These are phyloP conservation scores for Aspergillus coremiiformis DNA, from an alignment of 495 filamentous ascomycete genomes.

Conservation along the genomic window DNA sequence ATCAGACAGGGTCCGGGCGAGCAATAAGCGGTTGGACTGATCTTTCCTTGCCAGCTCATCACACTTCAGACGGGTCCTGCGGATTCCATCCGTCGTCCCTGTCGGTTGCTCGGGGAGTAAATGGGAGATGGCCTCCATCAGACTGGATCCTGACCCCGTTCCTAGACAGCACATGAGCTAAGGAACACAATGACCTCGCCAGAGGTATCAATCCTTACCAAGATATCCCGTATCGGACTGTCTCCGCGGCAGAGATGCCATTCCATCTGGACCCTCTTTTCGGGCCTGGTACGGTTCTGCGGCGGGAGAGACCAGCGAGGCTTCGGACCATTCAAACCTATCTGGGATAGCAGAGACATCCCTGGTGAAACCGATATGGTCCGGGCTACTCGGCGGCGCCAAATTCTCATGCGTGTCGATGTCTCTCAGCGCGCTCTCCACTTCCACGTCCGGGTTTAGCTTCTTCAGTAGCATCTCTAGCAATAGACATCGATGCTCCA, in stretches of 20 bases:
- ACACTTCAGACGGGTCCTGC: not conserved
- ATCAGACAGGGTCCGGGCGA: constrained; percentile 1
- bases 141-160: constrained; percentile 15
- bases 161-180: constrained; percentile 5
- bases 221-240: constrained; percentile 16
- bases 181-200: not conserved
- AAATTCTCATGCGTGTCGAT: not conserved
- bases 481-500: constrained; percentile 12
- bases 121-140: constrained; percentile 11
- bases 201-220: constrained; percentile 4
- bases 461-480: constrained; percentile 7
- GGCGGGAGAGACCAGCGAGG: constrained; percentile 7
- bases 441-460: constrained; percentile 14
- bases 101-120: constrained; percentile 4
- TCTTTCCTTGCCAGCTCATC: not conserved
- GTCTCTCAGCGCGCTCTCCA: constrained; percentile 11
- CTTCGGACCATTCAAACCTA: constrained; percentile 18
- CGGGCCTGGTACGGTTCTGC: not conserved
- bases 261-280: constrained; percentile 14
- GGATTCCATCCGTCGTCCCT: not conserved
- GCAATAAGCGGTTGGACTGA: not conserved
- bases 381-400: not conserved
- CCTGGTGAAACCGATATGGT: not conserved
- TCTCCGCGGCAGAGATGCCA: constrained; percentile 17
- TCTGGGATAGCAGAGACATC: constrained; percentile 1